Conservation (phyloP, 441 rosid genomes). For the Theobroma grandiflorum region DNA sequence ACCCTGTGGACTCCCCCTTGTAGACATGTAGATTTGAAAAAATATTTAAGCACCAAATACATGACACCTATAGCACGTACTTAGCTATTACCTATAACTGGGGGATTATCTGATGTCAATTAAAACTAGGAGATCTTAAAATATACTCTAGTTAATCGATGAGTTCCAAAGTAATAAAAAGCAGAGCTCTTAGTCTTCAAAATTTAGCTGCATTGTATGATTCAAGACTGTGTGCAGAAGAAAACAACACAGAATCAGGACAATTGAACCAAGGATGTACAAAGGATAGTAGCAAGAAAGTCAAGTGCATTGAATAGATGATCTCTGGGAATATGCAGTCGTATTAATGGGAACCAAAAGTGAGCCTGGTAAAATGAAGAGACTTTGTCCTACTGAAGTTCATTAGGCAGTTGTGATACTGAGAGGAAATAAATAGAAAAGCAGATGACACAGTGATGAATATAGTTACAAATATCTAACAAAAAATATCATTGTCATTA, state of each 20-base stretch:
- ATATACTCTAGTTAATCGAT: background rate
- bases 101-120: background rate
- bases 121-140: background rate
- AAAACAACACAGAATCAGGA: constrained; percentile 2
- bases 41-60: background rate
- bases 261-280: background rate
- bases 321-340: background rate
- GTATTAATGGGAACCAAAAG: constrained; percentile 2
- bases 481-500: background rate
- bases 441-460: background rate
- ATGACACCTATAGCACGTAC: background rate
- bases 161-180: background rate
- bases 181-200: background rate
- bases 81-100: background rate
- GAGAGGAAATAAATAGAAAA: background rate
- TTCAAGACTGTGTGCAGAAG: background rate
- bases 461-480: background rate
- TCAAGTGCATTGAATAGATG: background rate
- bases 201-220: background rate
- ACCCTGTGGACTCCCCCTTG: background rate
- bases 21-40: background rate
- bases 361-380: background rate
- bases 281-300: background rate
- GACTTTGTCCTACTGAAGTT: background rate
- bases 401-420: background rate